phyloP scores from a whole-genome alignment of 1,284 basidiomycete species.

The Coriolopsis trogii region DNA sequence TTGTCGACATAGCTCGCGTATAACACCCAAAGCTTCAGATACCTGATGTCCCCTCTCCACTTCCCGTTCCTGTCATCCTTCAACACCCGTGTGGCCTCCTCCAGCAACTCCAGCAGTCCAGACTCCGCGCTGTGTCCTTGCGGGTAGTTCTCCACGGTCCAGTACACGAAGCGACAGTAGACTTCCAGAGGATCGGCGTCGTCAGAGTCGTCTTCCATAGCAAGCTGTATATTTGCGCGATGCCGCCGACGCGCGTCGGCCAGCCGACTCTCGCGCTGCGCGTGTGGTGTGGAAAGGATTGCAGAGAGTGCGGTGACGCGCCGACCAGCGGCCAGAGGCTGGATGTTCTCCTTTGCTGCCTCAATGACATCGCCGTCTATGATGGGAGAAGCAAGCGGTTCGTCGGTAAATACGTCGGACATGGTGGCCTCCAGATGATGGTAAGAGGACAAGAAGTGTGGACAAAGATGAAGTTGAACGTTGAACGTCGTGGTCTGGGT shows the following conservation, averaged over 20 bases:
- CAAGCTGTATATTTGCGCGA: slow-evolving; percentile 53
- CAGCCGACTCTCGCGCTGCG: slow-evolving; percentile 68
- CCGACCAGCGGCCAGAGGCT: slow-evolving; percentile 73
- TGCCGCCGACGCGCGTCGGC: slow-evolving; percentile 62
- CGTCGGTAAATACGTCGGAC: slow-evolving; percentile 34
- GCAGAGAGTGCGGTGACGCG: slow-evolving; percentile 74
- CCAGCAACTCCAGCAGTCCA: slow-evolving; percentile 80
- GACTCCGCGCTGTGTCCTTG: slow-evolving; percentile 70
- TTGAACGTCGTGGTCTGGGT: background rate
- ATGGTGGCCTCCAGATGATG: slow-evolving; percentile 8
- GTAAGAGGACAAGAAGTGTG: background rate
- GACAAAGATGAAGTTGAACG: background rate
- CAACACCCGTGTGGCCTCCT: slow-evolving; percentile 80
- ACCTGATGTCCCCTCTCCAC: slow-evolving; percentile 75
- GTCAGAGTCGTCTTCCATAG: slow-evolving; percentile 55
- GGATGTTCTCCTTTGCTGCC: slow-evolving; percentile 82
- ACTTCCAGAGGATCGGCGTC: slow-evolving; percentile 55
- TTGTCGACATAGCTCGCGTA: slow-evolving; percentile 84
- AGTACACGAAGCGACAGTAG: slow-evolving; percentile 65
- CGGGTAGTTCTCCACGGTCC: slow-evolving; percentile 73
- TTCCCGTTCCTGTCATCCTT: slow-evolving; percentile 67
- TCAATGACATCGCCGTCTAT: slow-evolving; percentile 82
- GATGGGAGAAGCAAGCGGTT: slow-evolving; percentile 37
- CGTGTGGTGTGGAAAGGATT: slow-evolving; percentile 73
- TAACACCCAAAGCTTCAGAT: slow-evolving; percentile 91